Percentiles rank a stretch among this genome's conserved stretches.
phyloP scores from a whole-genome alignment of 2,329 filamentous ascomycete species.

The Colletotrichum sp. region DNA sequence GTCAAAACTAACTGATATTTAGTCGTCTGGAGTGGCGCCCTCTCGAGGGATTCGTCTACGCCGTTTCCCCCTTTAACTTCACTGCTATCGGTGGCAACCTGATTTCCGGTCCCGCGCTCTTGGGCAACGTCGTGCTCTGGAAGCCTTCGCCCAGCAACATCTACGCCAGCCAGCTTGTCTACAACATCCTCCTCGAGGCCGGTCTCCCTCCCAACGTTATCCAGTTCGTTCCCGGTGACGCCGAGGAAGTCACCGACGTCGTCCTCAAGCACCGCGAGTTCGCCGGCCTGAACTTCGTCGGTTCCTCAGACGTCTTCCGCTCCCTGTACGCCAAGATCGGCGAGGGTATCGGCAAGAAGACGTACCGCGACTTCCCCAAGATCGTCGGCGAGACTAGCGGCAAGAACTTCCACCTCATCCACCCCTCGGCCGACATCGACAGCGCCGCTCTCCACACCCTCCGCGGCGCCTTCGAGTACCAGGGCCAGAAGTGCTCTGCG shows the following conservation, averaged over 20 bases:
- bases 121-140: conserved; percentile 48
- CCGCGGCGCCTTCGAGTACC: conserved; percentile 54
- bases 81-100: conserved; percentile 44
- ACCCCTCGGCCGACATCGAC: conserved; percentile 49
- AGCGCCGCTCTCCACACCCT: conserved; percentile 52
- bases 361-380: conserved; percentile 43
- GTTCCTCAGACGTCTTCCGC: conserved; percentile 42
- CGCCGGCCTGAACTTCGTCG: conserved; percentile 40
- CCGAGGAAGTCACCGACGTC: conserved; percentile 36
- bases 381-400: conserved; percentile 57
- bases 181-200: conserved; percentile 45
- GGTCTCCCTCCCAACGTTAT: conserved; percentile 42
- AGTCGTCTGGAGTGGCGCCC: conserved; percentile 39
- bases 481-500: conserved; percentile 58
- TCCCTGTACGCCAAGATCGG: conserved; percentile 36
- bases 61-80: conserved; percentile 48
- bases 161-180: conserved; percentile 37
- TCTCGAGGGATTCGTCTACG: conserved; percentile 46
- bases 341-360: conserved; percentile 25
- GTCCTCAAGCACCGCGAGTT: conserved; percentile 41
- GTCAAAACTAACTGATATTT: not conserved
- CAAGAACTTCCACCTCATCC: conserved; percentile 59
- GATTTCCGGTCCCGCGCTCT: conserved; percentile 36
- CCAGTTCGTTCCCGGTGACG: conserved; percentile 43
- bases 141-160: conserved; percentile 41